Evolutionary conservation across 2,329 filamentous ascomycete species (phyloP).

Genomic region (Colletotrichum endophyticum): DNA sequence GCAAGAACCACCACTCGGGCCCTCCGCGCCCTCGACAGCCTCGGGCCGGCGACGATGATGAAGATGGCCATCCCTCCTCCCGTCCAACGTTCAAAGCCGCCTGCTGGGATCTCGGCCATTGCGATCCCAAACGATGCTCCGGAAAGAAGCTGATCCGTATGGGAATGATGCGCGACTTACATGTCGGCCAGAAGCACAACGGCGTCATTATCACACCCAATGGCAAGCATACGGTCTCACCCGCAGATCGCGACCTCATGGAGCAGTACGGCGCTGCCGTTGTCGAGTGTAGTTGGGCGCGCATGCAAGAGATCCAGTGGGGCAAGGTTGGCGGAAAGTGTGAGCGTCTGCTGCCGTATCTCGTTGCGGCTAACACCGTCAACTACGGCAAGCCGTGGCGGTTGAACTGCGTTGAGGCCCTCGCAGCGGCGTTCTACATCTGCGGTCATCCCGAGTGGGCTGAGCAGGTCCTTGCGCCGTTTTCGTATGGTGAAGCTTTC

Average conservation of each 20-base stretch:
- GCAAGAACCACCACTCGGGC: constrained; percentile 65
- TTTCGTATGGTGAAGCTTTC: constrained; percentile 88
- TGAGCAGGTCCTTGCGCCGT: constrained; percentile 78
- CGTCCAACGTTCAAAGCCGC: constrained; percentile 82
- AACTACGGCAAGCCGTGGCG: constrained; percentile 98
- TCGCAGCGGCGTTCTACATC: constrained; percentile 92
- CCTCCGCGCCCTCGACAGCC: constrained; percentile 60
- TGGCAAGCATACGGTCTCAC: constrained; percentile 83
- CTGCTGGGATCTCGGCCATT: constrained; percentile 98
- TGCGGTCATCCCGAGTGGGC: constrained; percentile 94
- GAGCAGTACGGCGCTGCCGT: constrained; percentile 93
- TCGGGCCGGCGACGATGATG: constrained; percentile 38
- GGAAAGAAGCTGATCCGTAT: constrained; percentile 93
- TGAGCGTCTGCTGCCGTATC: constrained; percentile 88
- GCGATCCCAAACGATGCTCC: constrained; percentile 94
- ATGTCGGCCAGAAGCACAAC: constrained; percentile 88
- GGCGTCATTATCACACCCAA: constrained; percentile 96
- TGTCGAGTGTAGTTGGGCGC: constrained; percentile 96
- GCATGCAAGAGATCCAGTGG: constrained; percentile 91
- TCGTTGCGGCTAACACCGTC: constrained; percentile 94
- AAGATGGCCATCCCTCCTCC: constrained; percentile 23
- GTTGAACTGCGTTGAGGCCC: constrained; percentile 92
- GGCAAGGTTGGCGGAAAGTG: constrained; percentile 90
- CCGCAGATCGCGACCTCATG: constrained; percentile 80
- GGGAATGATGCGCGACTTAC: constrained; percentile 90